phyloP scores from a whole-genome alignment of 116 monocot genomes.

The Papilionanthe hybrid region DNA sequence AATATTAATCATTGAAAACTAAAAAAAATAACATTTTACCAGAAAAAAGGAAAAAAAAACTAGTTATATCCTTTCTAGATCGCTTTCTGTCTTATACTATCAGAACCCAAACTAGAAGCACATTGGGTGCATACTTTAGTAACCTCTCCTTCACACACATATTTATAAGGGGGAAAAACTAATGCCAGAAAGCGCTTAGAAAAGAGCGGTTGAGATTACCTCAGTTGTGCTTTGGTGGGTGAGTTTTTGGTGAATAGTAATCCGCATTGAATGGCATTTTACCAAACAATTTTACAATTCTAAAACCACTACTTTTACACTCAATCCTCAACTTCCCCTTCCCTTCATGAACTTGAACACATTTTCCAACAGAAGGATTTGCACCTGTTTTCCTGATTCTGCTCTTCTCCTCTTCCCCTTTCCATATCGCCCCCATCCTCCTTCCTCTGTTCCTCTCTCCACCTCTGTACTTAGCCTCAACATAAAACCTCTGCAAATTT shows the following conservation, averaged over 20 bases:
- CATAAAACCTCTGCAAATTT: background rate
- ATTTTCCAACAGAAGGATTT: slow-evolving; percentile 1
- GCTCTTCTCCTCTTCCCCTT: background rate
- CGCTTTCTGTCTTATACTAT: too few species aligned
- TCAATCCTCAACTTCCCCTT: background rate
- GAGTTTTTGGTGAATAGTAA: slow-evolving; percentile 7
- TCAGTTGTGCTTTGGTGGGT: slow-evolving; percentile 12
- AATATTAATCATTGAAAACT: background rate
- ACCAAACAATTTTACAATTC: slow-evolving; percentile 5
- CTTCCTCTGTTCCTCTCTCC: background rate
- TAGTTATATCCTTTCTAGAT: too few species aligned
- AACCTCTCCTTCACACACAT: too few species aligned
- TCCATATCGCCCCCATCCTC: background rate
- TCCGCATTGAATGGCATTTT: slow-evolving; percentile 7
- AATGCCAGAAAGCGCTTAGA: background rate
- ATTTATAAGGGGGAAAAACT: too few species aligned
- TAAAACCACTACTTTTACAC: slow-evolving; percentile 2
- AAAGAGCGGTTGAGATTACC: background rate
- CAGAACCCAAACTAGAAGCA: too few species aligned
- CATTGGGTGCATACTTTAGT: too few species aligned
- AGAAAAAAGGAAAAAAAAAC: too few species aligned
- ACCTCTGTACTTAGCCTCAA: background rate
- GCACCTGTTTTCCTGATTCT: background rate
- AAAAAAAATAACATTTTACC: too few species aligned
- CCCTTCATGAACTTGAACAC: background rate